Percentiles rank a stretch among this genome's conserved stretches.
phyloP scores from a whole-genome alignment of 2,329 filamentous ascomycete species.

The Pyrenophora teres region DNA sequence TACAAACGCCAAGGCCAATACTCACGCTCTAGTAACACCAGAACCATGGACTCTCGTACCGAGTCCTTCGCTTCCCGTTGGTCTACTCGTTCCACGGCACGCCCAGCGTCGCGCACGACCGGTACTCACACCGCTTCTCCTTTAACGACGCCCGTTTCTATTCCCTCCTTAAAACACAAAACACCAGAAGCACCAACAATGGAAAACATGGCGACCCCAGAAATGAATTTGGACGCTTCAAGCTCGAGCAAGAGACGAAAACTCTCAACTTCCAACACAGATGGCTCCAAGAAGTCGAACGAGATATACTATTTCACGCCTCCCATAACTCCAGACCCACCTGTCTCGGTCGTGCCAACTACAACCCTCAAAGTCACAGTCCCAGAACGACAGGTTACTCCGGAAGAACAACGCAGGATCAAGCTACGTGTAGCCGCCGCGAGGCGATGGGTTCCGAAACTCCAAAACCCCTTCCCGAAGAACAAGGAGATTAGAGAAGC shows the following conservation, averaged over 20 bases:
- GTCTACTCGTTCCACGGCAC: background rate
- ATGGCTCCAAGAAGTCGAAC: background rate
- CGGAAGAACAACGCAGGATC: constrained; percentile 13
- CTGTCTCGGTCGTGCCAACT: background rate
- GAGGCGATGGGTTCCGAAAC: constrained; percentile 23
- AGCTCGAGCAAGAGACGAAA: background rate
- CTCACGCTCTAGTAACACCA: too few relatives aligned
- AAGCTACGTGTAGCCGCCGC: constrained; percentile 22
- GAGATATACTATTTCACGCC: constrained; percentile 6
- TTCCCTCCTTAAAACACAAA: background rate
- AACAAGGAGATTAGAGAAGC: constrained; percentile 22
- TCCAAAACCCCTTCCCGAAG: constrained; percentile 18
- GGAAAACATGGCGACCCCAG: background rate
- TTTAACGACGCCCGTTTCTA: background rate
- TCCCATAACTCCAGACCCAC: constrained; percentile 10
- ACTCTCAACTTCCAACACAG: background rate
- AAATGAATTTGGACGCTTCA: background rate
- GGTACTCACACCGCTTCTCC: background rate
- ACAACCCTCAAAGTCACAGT: constrained; percentile 24
- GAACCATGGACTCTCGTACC: background rate
- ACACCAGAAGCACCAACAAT: background rate
- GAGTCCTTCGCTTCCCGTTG: background rate
- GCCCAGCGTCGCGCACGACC: too few relatives aligned
- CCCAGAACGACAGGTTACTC: constrained; percentile 8
- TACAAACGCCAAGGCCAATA: background rate